Evolutionary conservation across 2,329 filamentous ascomycete genomes (phyloP).

Genomic region (Paraphoma chrysanthemicola): DNA sequence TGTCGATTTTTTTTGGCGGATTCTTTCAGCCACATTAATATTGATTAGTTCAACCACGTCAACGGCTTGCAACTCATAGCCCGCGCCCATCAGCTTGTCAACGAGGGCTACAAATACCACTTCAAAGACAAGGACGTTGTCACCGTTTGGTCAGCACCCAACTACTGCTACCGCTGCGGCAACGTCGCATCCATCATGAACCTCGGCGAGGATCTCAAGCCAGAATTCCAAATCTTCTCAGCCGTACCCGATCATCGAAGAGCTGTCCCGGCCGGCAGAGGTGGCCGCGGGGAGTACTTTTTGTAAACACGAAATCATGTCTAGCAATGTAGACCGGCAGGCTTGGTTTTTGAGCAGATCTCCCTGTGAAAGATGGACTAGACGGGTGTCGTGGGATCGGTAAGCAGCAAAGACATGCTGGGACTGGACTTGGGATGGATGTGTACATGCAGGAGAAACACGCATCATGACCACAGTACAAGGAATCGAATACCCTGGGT

Average conservation of each 20-base stretch:
- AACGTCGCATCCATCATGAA: slow-evolving; percentile 88
- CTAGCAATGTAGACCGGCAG: too few species aligned
- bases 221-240: slow-evolving; percentile 91
- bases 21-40: slow-evolving; percentile 2
- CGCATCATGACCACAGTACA: slow-evolving; percentile 13
- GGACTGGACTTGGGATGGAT: background rate
- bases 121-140: slow-evolving; percentile 96
- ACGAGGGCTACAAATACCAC: slow-evolving; percentile 88
- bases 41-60: slow-evolving; percentile 71
- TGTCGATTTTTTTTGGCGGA: slow-evolving; percentile 7
- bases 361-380: too few species aligned
- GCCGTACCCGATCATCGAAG: slow-evolving; percentile 87
- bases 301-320: slow-evolving; percentile 40
- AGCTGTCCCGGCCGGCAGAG: slow-evolving; percentile 73
- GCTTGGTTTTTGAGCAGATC: too few species aligned
- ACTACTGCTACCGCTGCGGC: slow-evolving; percentile 64
- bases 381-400: too few species aligned
- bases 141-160: slow-evolving; percentile 90
- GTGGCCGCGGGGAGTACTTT: slow-evolving; percentile 60
- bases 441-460: slow-evolving; percentile 12
- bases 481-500: slow-evolving; percentile 29
- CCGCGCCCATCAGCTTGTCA: slow-evolving; percentile 76
- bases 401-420: background rate
- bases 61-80: slow-evolving; percentile 76
- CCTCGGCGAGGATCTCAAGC: slow-evolving; percentile 86